Conservation (phyloP, 306 rosid species). For the Psophocarpus tetragonolobus region DNA sequence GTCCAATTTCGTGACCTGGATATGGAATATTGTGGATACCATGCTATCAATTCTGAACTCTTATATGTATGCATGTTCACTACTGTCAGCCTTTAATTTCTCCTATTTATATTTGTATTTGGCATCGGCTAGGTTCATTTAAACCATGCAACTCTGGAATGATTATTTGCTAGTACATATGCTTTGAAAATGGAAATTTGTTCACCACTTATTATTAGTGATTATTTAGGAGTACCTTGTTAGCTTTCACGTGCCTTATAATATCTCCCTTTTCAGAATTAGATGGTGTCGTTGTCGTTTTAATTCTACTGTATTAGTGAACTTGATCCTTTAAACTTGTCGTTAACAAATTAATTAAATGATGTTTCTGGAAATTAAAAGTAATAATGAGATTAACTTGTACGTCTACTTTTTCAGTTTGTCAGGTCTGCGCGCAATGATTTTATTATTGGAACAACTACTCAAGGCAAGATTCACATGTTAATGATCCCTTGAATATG, state of each 20-base stretch:
- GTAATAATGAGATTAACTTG: not conserved
- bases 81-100: not conserved
- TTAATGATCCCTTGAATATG: not conserved
- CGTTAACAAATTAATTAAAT: not conserved
- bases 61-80: not conserved
- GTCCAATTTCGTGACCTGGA: not conserved
- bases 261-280: not conserved
- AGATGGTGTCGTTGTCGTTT: not conserved
- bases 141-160: not conserved
- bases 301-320: not conserved
- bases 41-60: not conserved
- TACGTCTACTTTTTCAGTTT: not conserved
- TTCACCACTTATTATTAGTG: not conserved
- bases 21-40: not conserved
- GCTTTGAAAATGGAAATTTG: not conserved
- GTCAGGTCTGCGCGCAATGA: not conserved
- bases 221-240: not conserved
- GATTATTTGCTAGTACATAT: not conserved
- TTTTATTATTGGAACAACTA: not conserved
- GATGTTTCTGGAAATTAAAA: not conserved
- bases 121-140: not conserved
- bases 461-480: not conserved
- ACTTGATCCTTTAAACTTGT: not conserved
- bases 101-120: not conserved
- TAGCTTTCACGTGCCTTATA: not conserved